Conservation (phyloP, 495 filamentous ascomycete species). For the Cladorrhinum samala region DNA sequence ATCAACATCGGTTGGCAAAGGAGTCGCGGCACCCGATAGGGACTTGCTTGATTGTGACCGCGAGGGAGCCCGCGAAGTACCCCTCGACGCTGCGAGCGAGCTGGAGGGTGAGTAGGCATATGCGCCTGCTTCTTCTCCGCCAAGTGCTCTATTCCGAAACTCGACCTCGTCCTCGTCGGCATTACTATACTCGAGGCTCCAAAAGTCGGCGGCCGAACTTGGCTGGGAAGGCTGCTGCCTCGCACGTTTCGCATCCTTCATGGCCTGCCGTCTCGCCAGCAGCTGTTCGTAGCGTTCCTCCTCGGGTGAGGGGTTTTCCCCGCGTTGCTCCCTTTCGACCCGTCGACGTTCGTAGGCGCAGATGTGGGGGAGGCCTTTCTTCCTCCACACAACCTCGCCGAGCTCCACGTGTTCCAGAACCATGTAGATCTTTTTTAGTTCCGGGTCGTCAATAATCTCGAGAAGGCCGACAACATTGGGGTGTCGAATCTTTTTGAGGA, state of each 20-base stretch:
- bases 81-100: slow-evolving; percentile 33
- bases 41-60: slow-evolving; percentile 39
- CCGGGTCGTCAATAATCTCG: slow-evolving; percentile 96
- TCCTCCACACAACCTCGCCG: slow-evolving; percentile 90
- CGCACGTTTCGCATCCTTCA: slow-evolving; percentile 51
- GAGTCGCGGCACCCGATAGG: slow-evolving; percentile 37
- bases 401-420: slow-evolving; percentile 90
- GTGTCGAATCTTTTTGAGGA: slow-evolving; percentile 95
- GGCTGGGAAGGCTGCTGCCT: slow-evolving; percentile 31
- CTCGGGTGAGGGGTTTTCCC: slow-evolving; percentile 54
- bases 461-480: slow-evolving; percentile 90
- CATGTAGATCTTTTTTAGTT: slow-evolving; percentile 95
- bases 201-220: slow-evolving; percentile 49
- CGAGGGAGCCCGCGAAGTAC: slow-evolving; percentile 40
- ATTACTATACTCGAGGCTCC: slow-evolving; percentile 77
- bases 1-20: slow-evolving; percentile 40
- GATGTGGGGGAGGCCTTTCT: slow-evolving; percentile 72
- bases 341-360: slow-evolving; percentile 74
- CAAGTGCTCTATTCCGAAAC: slow-evolving; percentile 28
- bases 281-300: slow-evolving; percentile 56
- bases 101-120: slow-evolving; percentile 16
- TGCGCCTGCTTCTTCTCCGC: slow-evolving; percentile 22
- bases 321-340: slow-evolving; percentile 62
- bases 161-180: slow-evolving; percentile 54
- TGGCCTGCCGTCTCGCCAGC: slow-evolving; percentile 48